A percentile compares a stretch with the other conserved stretches of the same genome.
phyloP scores from a whole-genome alignment of 2,329 filamentous ascomycete species.

The Elsinoe batatas region DNA sequence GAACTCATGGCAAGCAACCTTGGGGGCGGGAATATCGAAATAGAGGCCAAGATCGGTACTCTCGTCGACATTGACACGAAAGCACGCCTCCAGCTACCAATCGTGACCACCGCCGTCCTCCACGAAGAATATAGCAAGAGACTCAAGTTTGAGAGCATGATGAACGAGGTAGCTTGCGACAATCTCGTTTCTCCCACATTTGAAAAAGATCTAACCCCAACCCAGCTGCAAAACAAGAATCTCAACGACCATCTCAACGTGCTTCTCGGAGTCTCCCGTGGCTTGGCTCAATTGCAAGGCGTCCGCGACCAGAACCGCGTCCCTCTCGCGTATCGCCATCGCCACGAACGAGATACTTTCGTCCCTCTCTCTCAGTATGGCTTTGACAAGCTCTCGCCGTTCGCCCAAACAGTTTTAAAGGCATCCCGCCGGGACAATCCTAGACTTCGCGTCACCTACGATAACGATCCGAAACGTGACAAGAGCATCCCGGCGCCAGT shows the following conservation, averaged over 20 bases:
- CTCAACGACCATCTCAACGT: slow-evolving; percentile 81
- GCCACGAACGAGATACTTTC: slow-evolving; percentile 73
- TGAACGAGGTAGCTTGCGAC: slow-evolving; percentile 62
- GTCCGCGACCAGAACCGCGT: slow-evolving; percentile 41
- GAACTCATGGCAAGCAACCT: slow-evolving; percentile 48
- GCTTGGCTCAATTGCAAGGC: not conserved
- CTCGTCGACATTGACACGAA: slow-evolving; percentile 65
- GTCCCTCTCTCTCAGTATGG: slow-evolving; percentile 59
- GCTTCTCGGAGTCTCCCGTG: slow-evolving; percentile 46
- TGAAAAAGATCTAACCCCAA: slow-evolving; percentile 16
- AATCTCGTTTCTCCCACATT: not conserved
- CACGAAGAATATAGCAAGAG: slow-evolving; percentile 38
- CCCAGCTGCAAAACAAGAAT: slow-evolving; percentile 64
- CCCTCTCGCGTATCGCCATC: slow-evolving; percentile 69
- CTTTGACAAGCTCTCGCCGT: slow-evolving; percentile 47
- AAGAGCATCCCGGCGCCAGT: slow-evolving; percentile 54
- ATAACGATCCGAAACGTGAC: slow-evolving; percentile 39
- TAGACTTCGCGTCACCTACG: slow-evolving; percentile 44
- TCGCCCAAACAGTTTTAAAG: slow-evolving; percentile 30
- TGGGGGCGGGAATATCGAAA: slow-evolving; percentile 68
- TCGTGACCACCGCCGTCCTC: slow-evolving; percentile 63
- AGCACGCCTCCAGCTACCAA: slow-evolving; percentile 55
- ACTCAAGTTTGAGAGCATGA: slow-evolving; percentile 70
- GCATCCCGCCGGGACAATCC: slow-evolving; percentile 47
- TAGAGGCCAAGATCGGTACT: slow-evolving; percentile 86